Evolutionary conservation across 345 rosid species (phyloP).

Genomic region (Gossypium bickii): DNA sequence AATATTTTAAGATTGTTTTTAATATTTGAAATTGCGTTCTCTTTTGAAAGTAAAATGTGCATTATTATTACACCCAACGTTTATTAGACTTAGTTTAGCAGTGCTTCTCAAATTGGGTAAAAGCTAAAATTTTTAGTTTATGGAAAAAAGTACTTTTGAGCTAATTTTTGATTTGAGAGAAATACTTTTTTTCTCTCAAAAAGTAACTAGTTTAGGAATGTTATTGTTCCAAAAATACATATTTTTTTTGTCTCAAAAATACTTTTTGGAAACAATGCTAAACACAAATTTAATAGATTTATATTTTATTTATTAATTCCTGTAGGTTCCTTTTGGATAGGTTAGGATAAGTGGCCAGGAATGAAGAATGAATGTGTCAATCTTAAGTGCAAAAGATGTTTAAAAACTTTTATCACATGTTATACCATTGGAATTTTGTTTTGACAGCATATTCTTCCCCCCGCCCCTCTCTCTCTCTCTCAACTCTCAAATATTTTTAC

Average conservation of each 20-base stretch:
- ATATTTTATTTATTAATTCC: neutral
- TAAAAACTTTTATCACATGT: neutral
- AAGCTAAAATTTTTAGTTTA: too few relatives aligned
- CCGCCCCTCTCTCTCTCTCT: too few relatives aligned
- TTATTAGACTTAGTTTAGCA: too few relatives aligned
- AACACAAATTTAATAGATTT: neutral
- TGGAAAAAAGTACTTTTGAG: rapidly evolving
- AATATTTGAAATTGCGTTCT: too few relatives aligned
- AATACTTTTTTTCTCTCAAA: too few relatives aligned
- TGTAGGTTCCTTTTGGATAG: constrained; percentile 27
- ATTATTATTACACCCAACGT: rapidly evolving
- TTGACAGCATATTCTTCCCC: neutral
- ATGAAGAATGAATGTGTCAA: neutral
- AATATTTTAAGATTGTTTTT: too few relatives aligned
- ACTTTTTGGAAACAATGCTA: rapidly evolving
- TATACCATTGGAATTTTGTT: neutral
- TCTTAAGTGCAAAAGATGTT: neutral
- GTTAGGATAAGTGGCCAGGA: constrained; percentile 15
- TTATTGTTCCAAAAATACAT: too few relatives aligned
- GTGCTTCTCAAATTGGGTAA: too few relatives aligned
- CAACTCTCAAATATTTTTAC: neutral
- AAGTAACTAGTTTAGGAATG: rapidly evolving
- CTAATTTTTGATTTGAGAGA: too few relatives aligned
- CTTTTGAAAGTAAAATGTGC: too few relatives aligned
- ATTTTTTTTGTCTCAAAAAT: too few relatives aligned